These are phyloP conservation scores for Fusarium bulbicola DNA, from an alignment of 2,329 filamentous ascomycete genomes.

Conservation along the genomic window DNA sequence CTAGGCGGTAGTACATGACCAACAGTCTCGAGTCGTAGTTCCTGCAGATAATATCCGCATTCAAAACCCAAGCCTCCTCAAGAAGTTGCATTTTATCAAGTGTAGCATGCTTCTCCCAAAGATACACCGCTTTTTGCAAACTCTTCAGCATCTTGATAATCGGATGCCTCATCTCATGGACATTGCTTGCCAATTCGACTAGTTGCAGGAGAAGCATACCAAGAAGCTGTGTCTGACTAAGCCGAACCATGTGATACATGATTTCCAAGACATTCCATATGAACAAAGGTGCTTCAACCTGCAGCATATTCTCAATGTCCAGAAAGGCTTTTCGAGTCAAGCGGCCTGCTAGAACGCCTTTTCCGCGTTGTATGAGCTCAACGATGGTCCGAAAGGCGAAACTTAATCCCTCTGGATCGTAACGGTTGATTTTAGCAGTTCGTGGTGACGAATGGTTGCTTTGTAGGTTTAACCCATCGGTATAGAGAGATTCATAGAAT, in stretches of 20 bases:
- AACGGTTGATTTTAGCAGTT: not conserved
- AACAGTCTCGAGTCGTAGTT: constrained; percentile 3
- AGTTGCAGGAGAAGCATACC: constrained; percentile 6
- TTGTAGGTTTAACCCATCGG: not conserved
- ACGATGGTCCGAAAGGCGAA: constrained; percentile 13
- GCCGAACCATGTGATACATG: constrained; percentile 3
- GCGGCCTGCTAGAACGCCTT: constrained; percentile 15
- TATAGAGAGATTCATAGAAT: constrained; percentile 1
- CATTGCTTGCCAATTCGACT: not conserved
- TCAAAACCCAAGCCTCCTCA: constrained; percentile 8
- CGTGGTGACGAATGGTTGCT: too few relatives aligned
- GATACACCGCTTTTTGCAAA: not conserved
- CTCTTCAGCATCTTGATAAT: not conserved
- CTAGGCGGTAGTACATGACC: constrained; percentile 14
- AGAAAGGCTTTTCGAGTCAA: constrained; percentile 14
- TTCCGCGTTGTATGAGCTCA: not conserved
- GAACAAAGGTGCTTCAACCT: constrained; percentile 15
- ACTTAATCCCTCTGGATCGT: constrained; percentile 17
- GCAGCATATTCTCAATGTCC: constrained; percentile 3
- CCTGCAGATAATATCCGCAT: constrained; percentile 1
- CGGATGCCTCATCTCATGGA: not conserved
- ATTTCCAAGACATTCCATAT: constrained; percentile 27
- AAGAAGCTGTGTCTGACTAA: constrained; percentile 1
- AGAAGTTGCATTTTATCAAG: not conserved
- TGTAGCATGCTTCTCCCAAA: not conserved